Evolutionary conservation across 1,284 basidiomycete species (phyloP).

Genomic region (Phaffia rhodozyma): DNA sequence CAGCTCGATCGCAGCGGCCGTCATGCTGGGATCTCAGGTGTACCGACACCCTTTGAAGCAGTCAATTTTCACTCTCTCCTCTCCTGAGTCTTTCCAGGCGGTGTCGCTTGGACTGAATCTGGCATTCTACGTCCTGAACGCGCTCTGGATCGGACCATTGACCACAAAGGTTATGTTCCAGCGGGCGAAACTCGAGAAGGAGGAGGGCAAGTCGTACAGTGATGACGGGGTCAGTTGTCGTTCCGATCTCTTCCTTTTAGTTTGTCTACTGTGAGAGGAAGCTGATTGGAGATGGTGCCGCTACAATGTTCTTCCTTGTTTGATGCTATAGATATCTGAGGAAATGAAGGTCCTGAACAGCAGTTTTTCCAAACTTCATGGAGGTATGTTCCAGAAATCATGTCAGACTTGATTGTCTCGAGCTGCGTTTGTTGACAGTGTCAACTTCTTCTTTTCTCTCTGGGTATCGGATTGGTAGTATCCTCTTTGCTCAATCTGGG

Average conservation of each 20-base stretch:
- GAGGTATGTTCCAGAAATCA: constrained; percentile 39
- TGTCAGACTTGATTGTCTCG: no score
- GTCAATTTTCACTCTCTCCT: constrained; percentile 38
- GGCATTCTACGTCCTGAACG: constrained; percentile 41
- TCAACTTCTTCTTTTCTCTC: background rate
- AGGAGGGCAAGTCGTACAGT: constrained; percentile 55
- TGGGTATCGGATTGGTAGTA: background rate
- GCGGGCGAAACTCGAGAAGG: constrained; percentile 58
- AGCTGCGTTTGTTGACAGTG: background rate
- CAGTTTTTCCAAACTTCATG: constrained; percentile 53
- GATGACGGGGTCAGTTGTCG: constrained; percentile 45
- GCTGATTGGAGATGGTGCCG: background rate
- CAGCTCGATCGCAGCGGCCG: constrained; percentile 2
- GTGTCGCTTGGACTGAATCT: constrained; percentile 47
- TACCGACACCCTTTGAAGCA: constrained; percentile 40
- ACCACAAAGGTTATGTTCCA: constrained; percentile 48
- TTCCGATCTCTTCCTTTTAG: background rate
- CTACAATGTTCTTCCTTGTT: background rate
- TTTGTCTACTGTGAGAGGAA: background rate
- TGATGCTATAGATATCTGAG: constrained; percentile 45
- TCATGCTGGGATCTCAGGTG: constrained; percentile 32
- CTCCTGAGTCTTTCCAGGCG: constrained; percentile 56
- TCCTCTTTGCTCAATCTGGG: constrained; percentile 49
- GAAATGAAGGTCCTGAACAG: constrained; percentile 56
- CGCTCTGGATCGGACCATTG: constrained; percentile 30